Conservation (phyloP, 371 early-diverging fungal genomes). For the Mucor indicus region DNA sequence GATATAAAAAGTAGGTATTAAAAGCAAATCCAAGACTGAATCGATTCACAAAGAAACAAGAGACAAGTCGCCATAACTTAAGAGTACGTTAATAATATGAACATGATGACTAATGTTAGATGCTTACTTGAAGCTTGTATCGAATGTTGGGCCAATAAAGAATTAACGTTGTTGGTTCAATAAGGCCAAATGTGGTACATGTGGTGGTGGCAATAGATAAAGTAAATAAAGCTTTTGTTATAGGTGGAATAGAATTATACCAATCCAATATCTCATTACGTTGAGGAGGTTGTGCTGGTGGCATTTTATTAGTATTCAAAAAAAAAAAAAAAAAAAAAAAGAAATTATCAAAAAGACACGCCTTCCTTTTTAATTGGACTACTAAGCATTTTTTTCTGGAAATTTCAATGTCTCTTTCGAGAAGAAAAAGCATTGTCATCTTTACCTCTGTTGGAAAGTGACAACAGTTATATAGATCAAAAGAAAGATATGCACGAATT, state of each 20-base stretch:
- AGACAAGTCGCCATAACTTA: slow-evolving; percentile 77
- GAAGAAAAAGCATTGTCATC: too few species aligned
- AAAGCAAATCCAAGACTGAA: slow-evolving; percentile 62
- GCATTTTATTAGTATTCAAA: too few species aligned
- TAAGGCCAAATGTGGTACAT: slow-evolving; percentile 37
- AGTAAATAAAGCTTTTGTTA: slow-evolving; percentile 61
- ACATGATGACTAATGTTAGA: not conserved
- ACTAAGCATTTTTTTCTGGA: too few species aligned
- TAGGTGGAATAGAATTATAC: slow-evolving; percentile 60
- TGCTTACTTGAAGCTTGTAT: slow-evolving; percentile 25
- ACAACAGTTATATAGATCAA: too few species aligned
- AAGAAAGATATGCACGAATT: too few species aligned
- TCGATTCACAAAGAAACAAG: slow-evolving; percentile 60
- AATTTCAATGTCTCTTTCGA: too few species aligned
- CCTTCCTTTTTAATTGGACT: too few species aligned
- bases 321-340: too few species aligned
- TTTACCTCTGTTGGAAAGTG: too few species aligned
- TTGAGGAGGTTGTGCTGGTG: slow-evolving; percentile 16
- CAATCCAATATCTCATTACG: slow-evolving; percentile 39
- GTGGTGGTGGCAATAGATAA: slow-evolving; percentile 53
- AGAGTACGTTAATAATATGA: not conserved
- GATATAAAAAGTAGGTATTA: slow-evolving; percentile 71
- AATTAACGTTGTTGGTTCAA: slow-evolving; percentile 34
- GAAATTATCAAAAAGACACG: too few species aligned
- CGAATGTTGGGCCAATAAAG: slow-evolving; percentile 36